phyloP scores from a whole-genome alignment of 2,329 filamentous ascomycete species.

The Clonostachys chloroleuca region DNA sequence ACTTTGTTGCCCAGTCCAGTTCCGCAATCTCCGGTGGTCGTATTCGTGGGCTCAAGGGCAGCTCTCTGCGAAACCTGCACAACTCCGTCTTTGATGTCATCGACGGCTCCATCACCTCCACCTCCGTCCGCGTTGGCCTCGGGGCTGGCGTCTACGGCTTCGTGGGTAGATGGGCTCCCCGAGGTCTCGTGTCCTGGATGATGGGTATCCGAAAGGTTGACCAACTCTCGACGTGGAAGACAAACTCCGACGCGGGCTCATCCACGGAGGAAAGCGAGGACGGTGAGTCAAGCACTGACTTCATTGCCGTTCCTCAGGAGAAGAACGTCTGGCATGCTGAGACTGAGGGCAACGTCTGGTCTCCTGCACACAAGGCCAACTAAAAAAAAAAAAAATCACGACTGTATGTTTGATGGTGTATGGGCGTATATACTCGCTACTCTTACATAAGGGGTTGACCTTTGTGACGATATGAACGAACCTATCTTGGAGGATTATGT shows the following conservation, averaged over 20 bases:
- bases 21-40: slow-evolving; percentile 53
- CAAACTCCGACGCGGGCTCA: slow-evolving; percentile 30
- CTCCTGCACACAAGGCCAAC: slow-evolving; percentile 8
- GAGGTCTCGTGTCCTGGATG: slow-evolving; percentile 84
- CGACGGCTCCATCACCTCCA: slow-evolving; percentile 55
- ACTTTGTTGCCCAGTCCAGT: slow-evolving; percentile 51
- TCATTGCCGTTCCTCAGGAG: slow-evolving; percentile 41
- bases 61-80: slow-evolving; percentile 73
- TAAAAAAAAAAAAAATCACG: too few relatives aligned
- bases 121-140: slow-evolving; percentile 74
- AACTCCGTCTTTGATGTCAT: slow-evolving; percentile 88
- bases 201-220: slow-evolving; percentile 70
- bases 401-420: too few relatives aligned
- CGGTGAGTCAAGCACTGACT: slow-evolving; percentile 35
- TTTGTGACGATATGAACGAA: too few relatives aligned
- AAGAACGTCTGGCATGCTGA: slow-evolving; percentile 35
- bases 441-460: too few relatives aligned
- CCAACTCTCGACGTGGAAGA: slow-evolving; percentile 50
- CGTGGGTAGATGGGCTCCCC: slow-evolving; percentile 76
- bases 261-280: slow-evolving; percentile 28
- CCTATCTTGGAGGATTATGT: too few relatives aligned
- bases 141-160: slow-evolving; percentile 82
- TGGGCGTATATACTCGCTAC: too few relatives aligned
- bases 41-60: slow-evolving; percentile 60
- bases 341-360: slow-evolving; percentile 40